These are phyloP conservation scores for Nemania abortiva DNA, from an alignment of 2,329 filamentous ascomycete species.

Conservation along the genomic window DNA sequence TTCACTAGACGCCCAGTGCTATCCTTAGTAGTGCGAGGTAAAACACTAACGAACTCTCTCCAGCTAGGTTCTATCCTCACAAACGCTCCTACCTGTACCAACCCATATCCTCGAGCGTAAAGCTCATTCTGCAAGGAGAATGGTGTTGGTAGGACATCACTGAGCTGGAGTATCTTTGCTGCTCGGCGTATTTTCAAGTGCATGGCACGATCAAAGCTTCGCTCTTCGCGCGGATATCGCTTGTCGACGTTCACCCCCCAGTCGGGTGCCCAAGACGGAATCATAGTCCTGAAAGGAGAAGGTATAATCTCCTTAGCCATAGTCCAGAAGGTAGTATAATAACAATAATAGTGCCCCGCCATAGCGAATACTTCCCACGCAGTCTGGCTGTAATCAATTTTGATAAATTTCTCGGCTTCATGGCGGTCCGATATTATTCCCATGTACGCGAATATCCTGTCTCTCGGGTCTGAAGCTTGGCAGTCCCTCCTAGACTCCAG, in stretches of 20 bases:
- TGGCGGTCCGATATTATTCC: conserved; percentile 25
- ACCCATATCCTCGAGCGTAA: not conserved
- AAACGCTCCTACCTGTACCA: too few relatives aligned
- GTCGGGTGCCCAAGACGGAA: conserved; percentile 13
- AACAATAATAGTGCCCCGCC: not conserved
- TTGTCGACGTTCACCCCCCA: not conserved
- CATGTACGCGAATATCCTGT: conserved; percentile 37
- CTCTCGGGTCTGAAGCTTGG: conserved; percentile 27
- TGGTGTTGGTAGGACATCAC: not conserved
- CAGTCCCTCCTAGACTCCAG: conserved; percentile 17
- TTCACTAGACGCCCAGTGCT: too few relatives aligned
- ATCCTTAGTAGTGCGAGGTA: too few relatives aligned
- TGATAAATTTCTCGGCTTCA: not conserved
- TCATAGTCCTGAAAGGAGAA: not conserved
- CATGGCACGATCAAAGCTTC: not conserved
- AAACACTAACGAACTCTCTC: too few relatives aligned
- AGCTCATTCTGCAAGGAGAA: not conserved
- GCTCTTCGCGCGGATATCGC: not conserved
- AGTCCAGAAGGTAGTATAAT: too few relatives aligned
- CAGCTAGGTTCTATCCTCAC: too few relatives aligned
- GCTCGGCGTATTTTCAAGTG: not conserved
- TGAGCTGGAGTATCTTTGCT: not conserved
- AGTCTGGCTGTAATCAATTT: conserved; percentile 26
- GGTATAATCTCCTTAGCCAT: too few relatives aligned
- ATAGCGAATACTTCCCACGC: not conserved